Conservation (phyloP, 2,329 filamentous ascomycete species). For the Monilinia fructicola region DNA sequence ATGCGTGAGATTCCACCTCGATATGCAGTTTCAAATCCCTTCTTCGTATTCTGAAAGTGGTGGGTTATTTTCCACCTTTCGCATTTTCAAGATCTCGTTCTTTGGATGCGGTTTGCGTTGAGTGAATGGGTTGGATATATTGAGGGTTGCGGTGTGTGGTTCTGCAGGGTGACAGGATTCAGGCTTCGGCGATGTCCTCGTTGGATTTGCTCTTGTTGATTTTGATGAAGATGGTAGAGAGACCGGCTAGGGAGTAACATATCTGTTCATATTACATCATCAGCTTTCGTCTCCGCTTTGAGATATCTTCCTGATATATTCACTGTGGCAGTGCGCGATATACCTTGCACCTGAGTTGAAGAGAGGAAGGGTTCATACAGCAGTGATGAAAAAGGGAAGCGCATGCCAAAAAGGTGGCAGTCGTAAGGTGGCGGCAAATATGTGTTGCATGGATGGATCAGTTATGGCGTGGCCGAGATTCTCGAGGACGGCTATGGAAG, state of each 20-base stretch:
- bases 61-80: no score
- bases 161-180: background rate
- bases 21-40: no score
- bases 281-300: background rate
- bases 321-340: background rate
- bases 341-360: background rate
- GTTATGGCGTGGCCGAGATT: constrained; percentile 38
- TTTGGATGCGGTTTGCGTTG: no score
- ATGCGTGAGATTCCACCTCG: no score
- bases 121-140: no score
- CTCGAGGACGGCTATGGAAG: constrained; percentile 37
- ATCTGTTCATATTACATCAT: background rate
- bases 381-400: constrained; percentile 38
- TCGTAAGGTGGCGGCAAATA: constrained; percentile 35
- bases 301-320: no score
- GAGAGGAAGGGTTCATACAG: constrained; percentile 31
- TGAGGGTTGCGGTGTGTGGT: no score
- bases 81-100: no score
- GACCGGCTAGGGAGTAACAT: constrained; percentile 13
- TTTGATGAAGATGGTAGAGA: constrained; percentile 13
- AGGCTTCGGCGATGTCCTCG: background rate
- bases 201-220: background rate
- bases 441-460: constrained; percentile 38
- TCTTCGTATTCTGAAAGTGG: no score
- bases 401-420: constrained; percentile 34